These are phyloP conservation scores for Fusarium tjaetaba DNA, from an alignment of 2,329 filamentous ascomycete species.

Conservation along the genomic window DNA sequence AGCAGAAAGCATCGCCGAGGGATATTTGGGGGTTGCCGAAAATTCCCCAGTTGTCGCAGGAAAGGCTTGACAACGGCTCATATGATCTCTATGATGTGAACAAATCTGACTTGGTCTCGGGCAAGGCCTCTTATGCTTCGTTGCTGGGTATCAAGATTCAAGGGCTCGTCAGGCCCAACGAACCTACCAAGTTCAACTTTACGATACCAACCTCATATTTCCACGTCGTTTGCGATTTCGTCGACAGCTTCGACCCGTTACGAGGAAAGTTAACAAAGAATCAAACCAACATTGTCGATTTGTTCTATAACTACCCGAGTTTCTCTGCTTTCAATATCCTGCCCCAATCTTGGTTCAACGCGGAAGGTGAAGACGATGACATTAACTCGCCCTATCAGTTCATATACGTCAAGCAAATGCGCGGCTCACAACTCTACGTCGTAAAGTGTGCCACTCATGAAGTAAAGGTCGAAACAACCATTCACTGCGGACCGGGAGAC, in stretches of 20 bases:
- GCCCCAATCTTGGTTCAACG: background rate
- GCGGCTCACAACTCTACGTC: background rate
- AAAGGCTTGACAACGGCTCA: background rate
- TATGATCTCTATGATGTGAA: background rate
- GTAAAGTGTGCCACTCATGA: background rate
- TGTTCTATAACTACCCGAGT: background rate
- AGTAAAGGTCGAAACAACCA: background rate
- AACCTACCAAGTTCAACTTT: background rate
- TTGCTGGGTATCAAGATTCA: background rate
- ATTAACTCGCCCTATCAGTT: background rate
- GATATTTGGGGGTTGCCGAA: background rate
- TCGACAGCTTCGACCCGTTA: background rate
- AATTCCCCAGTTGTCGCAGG: background rate
- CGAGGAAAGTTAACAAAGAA: background rate
- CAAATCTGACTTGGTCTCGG: background rate
- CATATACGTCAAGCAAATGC: background rate
- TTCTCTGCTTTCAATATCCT: background rate
- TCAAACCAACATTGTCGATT: accelerated
- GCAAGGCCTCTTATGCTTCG: background rate
- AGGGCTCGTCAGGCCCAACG: background rate
- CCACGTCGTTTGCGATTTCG: background rate
- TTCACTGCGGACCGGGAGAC: background rate
- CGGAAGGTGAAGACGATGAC: background rate
- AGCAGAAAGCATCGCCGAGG: background rate
- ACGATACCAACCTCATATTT: background rate